phyloP scores from a whole-genome alignment of 2,329 filamentous ascomycete species.

The Dothiorella sarmentorum region DNA sequence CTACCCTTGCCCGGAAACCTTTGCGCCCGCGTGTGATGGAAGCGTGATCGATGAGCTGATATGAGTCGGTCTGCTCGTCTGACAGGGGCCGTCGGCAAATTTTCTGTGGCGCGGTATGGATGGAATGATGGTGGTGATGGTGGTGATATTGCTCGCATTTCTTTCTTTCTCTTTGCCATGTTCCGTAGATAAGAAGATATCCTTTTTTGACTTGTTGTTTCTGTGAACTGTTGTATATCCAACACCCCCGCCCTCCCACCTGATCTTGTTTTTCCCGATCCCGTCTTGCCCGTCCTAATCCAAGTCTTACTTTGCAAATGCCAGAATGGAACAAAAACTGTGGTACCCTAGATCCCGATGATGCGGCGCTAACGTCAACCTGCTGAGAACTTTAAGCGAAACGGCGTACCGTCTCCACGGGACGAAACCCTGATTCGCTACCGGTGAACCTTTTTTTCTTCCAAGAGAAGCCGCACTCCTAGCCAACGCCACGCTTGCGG shows the following conservation, averaged over 20 bases:
- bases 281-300: no score
- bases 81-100: background rate
- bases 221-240: background rate
- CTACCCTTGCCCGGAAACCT: slow-evolving; percentile 8
- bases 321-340: background rate
- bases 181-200: slow-evolving; percentile 13
- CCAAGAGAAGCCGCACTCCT: slow-evolving; percentile 8
- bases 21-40: slow-evolving; percentile 6
- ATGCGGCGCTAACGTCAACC: slow-evolving; percentile 10
- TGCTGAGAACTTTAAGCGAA: slow-evolving; percentile 12
- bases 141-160: background rate
- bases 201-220: background rate
- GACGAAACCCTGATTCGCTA: slow-evolving; percentile 15
- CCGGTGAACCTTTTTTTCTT: slow-evolving; percentile 9
- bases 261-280: no score
- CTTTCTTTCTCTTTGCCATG: slow-evolving; percentile 5
- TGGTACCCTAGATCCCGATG: slow-evolving; percentile 12
- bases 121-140: no score
- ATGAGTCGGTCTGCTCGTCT: slow-evolving; percentile 3
- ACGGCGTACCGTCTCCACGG: slow-evolving; percentile 14
- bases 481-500: slow-evolving; percentile 14
- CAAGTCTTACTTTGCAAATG: no score
- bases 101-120: background rate
- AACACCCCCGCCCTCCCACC: no score
- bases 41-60: background rate